Base-by-base conservation (phyloP, 345 rosid species). In the Eucalyptus curtisii region DNA sequence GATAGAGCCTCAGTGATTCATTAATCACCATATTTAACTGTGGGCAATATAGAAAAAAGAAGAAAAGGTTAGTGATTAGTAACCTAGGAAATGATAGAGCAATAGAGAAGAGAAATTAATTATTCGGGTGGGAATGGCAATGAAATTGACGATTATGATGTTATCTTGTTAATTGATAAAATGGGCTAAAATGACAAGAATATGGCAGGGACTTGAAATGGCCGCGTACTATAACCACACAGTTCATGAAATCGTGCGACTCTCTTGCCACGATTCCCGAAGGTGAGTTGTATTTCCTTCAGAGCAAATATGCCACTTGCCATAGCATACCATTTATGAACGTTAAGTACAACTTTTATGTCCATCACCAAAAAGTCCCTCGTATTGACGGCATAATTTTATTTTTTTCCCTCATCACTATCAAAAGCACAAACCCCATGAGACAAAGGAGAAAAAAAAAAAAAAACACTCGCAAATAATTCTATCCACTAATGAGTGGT, bases 11-110 rank as follows among this genome's bases (percentile, higher is more conserved):
- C 27, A 98, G 68, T 24, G 99, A 95, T 89, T 98, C 99, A 27
- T 95, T 97, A 87, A 98, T 95, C 44, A 98, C 97, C 97, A 95
- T 95, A 90, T 93, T 93, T 57, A 98, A 91, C 99, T 98, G 94
- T 88, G 89, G 89, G 42, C 80, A 55, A 85, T 64, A 53, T 8
- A 86, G 59, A 44, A 20, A 40, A 47, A 88, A 50, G 24, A 3
- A 87, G 31, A 44, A 33, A 27, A 30, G 49, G 31, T 44, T 61
- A 86, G 68, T 45, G 30, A 55, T 55, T 37, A 59, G 42, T 17
- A 68, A 33, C 24, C 42, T 31, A 68, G 42, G 80, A 68, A 68
- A 68, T 68, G 80, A 68, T 52, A 52, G 57, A 52, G 57, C 25
- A 52, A 68, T 5, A 33, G 68, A 61, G 33, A 61, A 6, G 68